Evolutionary conservation across 2,329 filamentous ascomycete genomes (phyloP), one percentile per base, ranked within the genome.

Genomic region (Didymella exigua): DNA sequence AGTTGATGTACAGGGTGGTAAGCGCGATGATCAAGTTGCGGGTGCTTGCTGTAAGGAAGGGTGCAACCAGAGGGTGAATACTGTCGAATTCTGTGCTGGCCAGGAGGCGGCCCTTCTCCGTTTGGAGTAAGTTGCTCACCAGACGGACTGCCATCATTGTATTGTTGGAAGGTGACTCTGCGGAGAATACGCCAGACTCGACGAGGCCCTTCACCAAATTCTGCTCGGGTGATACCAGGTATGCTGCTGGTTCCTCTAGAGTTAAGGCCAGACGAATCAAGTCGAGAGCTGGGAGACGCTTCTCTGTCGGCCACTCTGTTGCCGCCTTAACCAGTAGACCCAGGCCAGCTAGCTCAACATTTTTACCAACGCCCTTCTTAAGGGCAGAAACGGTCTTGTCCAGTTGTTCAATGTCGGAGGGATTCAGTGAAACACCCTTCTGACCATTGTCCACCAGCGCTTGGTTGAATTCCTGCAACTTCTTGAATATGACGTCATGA

Each of bases 111-210:
- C 95, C 95, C 52, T 88, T 81, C 0, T 85, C 78, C 0, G 90
- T 90, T 56, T 85, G 83, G 69, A 97, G 96, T 7, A 97, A 79
- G 65, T 99, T 99, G 26, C 86, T 88, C 43, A 98, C 81, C 13
- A 88, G 85, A 4, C 95, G 89, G 11, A 91, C 81, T 0, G 89
- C 87, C 81, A 99, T 89, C 88, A 98, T 96, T 10, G 86, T 84
- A 62, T 91, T 91, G 75, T 97, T 97, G 31, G 86, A 86, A 0
- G 89, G 79, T 2, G 85, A 81, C 0, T 82, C 77, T 4, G 76
- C 73, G 8, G 86, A 82, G 48, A 88, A 85, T 2, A 86, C 80
- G 1, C 76, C 84, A 45, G 81, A 84, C 37, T 72, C 73, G 29
- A 86, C 80, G 6, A 97, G 77, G 1, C 79, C 76, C 7, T 83